Conservation (phyloP, 106 monocot species). For the Platanthera guangdongensis region DNA sequence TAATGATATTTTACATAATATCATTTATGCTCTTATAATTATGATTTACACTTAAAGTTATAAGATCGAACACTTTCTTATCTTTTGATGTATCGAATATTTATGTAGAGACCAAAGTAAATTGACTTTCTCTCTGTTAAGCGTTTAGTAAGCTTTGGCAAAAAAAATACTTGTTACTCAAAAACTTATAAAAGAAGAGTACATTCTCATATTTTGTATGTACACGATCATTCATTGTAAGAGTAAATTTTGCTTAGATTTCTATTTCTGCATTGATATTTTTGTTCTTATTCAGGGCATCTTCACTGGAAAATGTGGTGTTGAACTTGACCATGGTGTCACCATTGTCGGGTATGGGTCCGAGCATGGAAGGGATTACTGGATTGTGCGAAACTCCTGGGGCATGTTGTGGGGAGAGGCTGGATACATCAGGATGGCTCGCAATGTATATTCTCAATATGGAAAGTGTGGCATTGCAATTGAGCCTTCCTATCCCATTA, state of each 20-base stretch:
- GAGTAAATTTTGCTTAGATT: background rate
- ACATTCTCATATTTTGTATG: too few relatives aligned
- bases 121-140: too few relatives aligned
- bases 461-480: slow-evolving; percentile 81
- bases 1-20: too few relatives aligned
- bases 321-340: slow-evolving; percentile 60
- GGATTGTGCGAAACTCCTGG: slow-evolving; percentile 89
- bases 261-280: background rate
- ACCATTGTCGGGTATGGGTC: slow-evolving; percentile 71
- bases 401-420: slow-evolving; percentile 55
- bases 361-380: slow-evolving; percentile 69
- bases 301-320: slow-evolving; percentile 61
- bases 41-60: too few relatives aligned
- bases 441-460: slow-evolving; percentile 15
- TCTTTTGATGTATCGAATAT: too few relatives aligned
- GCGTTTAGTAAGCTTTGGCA: too few relatives aligned
- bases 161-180: too few relatives aligned
- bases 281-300: slow-evolving; percentile 35
- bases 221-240: background rate
- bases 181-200: too few relatives aligned
- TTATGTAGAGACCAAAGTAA: too few relatives aligned
- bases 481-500: slow-evolving; percentile 67
- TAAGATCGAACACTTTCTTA: too few relatives aligned
- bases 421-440: slow-evolving; percentile 62
- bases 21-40: too few relatives aligned